A percentile compares a stretch with the other conserved stretches of the same genome.
Conservation (phyloP, 495 filamentous ascomycete genomes). For the Chaetomidium leptoderma region DNA sequence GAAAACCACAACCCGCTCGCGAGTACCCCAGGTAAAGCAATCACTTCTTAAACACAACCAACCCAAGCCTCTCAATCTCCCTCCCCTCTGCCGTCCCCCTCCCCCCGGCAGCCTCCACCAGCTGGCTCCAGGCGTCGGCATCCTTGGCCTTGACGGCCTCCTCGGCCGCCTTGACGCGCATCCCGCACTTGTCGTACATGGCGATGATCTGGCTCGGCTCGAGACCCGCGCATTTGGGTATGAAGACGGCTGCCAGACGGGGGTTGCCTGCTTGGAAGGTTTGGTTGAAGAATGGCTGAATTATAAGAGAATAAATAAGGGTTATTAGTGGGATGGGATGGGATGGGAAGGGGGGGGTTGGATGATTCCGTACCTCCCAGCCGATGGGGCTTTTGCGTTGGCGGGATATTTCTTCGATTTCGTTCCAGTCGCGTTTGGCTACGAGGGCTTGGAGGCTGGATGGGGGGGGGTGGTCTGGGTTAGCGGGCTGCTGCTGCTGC, state of each 20-base stretch:
- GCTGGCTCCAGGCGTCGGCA: constrained; percentile 50
- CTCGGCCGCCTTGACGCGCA: constrained; percentile 85
- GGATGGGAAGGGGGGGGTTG: not conserved
- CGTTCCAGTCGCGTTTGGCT: constrained; percentile 81
- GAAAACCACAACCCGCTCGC: not conserved
- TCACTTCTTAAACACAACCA: constrained; percentile 42
- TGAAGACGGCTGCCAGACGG: constrained; percentile 74
- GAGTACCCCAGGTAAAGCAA: not conserved
- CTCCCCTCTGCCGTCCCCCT: constrained; percentile 40
- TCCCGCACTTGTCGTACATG: constrained; percentile 95
- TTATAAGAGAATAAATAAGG: no score
- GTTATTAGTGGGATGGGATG: not conserved
- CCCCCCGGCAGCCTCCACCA: constrained; percentile 45
- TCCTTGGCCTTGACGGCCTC: constrained; percentile 84
- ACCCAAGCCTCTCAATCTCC: constrained; percentile 46
- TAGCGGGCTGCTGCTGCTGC: no score
- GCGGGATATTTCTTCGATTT: constrained; percentile 78
- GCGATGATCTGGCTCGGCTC: constrained; percentile 63
- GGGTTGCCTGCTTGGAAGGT: constrained; percentile 84
- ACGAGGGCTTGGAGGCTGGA: constrained; percentile 78
- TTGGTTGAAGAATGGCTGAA: constrained; percentile 85
- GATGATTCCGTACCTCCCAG: constrained; percentile 69
- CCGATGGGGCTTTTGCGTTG: constrained; percentile 83
- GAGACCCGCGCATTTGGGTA: constrained; percentile 73
- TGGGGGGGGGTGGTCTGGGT: not conserved